phyloP scores from a whole-genome alignment of 305 asterid species.

The Andrographis paniculata region DNA sequence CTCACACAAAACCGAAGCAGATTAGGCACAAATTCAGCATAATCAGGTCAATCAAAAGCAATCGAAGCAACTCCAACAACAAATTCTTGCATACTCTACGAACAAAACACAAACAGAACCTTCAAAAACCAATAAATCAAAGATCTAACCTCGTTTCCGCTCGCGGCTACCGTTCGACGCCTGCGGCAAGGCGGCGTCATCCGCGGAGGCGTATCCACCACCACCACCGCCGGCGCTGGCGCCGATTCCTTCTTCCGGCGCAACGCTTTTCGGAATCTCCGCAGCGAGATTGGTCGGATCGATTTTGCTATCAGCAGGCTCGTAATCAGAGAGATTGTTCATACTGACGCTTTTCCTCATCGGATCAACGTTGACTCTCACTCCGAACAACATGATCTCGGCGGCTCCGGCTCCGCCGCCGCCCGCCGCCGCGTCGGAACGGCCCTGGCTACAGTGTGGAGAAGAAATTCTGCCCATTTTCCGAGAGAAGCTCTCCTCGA shows the following conservation, averaged over 20 bases:
- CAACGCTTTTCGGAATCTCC: conserved; percentile 23
- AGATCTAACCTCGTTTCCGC: conserved; percentile 92
- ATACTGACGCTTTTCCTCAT: conserved; percentile 64
- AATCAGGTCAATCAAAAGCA: not conserved
- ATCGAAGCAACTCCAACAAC: conserved; percentile 5
- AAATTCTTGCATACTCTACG: conserved; percentile 18
- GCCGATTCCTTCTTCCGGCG: conserved; percentile 11
- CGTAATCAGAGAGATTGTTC: conserved; percentile 54
- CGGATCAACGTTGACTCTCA: conserved; percentile 47
- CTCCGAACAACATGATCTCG: conserved; percentile 56
- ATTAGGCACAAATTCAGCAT: not conserved
- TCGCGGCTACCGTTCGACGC: conserved; percentile 51
- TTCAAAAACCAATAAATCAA: not conserved
- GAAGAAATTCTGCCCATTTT: conserved; percentile 20
- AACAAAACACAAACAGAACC: conserved; percentile 1
- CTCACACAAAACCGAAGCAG: not conserved
- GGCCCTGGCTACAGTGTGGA: conserved; percentile 24
- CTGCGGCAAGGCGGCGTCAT: conserved; percentile 49
- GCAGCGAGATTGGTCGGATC: conserved; percentile 5
- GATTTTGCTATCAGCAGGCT: conserved; percentile 18
- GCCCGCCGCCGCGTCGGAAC: conserved; percentile 25
- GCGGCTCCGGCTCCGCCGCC: conserved; percentile 28
- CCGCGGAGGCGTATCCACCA: conserved; percentile 60
- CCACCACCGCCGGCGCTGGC: conserved; percentile 18
- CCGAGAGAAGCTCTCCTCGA: not conserved